Base-by-base conservation (phyloP, 768 basidiomycete species). In the Pleurotus eryngii region DNA sequence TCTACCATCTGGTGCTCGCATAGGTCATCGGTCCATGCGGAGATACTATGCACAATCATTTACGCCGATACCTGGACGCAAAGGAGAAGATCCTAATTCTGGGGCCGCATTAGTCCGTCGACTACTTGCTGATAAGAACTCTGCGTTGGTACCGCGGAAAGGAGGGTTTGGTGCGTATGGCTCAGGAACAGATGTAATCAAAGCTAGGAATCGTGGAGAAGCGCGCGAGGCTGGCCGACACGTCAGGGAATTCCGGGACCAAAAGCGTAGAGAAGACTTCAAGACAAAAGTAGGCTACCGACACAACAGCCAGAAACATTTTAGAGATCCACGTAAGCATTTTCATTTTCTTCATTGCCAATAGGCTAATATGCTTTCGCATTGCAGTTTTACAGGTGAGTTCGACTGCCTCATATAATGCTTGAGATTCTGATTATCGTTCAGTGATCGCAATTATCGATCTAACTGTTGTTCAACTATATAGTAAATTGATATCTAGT, bases 171-270 rank as follows among this genome's bases (percentile, higher is more conserved):
- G 95, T 22, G 92, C 92, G 2, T 95, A 80, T 65, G 95, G 95
- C 1, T 73, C 73, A 8, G 94, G 92, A 1, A 86, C 82, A 6
- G 83, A 92, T 30, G 89, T 95, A 8, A 82, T 98, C 59, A 92
- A 88, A 69, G 96, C 94, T 18, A 80, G 93, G 51, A 98, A 98
- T 74, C 81, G 81, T n/a, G 97, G 97, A 2, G 96, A 98, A 74
- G 97, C 97, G 12, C 82, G 83, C 61, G 89, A 98, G 70, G 96
- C 96, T 18, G 92, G 88, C 12, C 81, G 92, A 46, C 92, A 95
- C 71, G 81, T 92, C 1, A 78, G 85, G 55, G 89, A 94, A 65
- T 90, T 89, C 74, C 79, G 89, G 60, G 95, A 97, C 67, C 85
- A 90, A 68, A 83, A 77, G 64, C 77, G 84, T 50, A 81, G 82